Base-by-base conservation (phyloP, 2,329 filamentous ascomycete genomes). In the Thielaviopsis populi region DNA sequence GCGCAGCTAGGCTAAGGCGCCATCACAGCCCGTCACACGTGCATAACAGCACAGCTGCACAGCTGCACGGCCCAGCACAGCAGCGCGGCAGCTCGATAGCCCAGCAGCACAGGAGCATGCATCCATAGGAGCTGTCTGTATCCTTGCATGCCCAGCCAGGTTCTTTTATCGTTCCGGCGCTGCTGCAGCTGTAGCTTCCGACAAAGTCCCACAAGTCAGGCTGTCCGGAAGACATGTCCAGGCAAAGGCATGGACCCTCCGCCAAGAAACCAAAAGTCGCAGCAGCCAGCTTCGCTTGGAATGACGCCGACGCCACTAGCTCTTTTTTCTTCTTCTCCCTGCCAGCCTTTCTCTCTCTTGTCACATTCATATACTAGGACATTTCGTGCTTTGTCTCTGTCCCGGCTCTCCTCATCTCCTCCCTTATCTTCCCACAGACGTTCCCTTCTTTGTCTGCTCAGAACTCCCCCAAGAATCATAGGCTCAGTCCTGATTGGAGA, bases 301-400 rank as follows among this genome's bases (percentile, higher is more conserved):
- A n/a, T n/a, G n/a, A n/a, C n/a, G n/a, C n/a, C n/a, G n/a, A n/a
- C n/a, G n/a, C n/a, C n/a, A n/a, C n/a, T n/a, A n/a, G n/a, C n/a
- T n/a, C n/a, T n/a, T n/a, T n/a, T n/a, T n/a, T n/a, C n/a, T n/a
- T n/a, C n/a, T n/a, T n/a, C n/a, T n/a, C n/a, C n/a, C n/a, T n/a
- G n/a, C n/a, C n/a, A n/a, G n/a, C n/a, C n/a, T n/a, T n/a, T n/a
- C n/a, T n/a, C n/a, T n/a, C n/a, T n/a, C n/a, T n/a, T n/a, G n/a
- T n/a, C n/a, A n/a, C n/a, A n/a, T n/a, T n/a, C n/a, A n/a, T n/a
- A 22, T 13, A 27, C 27, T 3, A 19, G 30, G n/a, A 15, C 54
- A 60, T 53, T 67, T 66, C 66, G 65, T 61, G 64, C 56, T 65
- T 62, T 67, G 66, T 63, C 66, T 66, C 66, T 63, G 66, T 37